Evolutionary conservation across 768 basidiomycete species (phyloP).

Genomic region (Tylopilus sp.): DNA sequence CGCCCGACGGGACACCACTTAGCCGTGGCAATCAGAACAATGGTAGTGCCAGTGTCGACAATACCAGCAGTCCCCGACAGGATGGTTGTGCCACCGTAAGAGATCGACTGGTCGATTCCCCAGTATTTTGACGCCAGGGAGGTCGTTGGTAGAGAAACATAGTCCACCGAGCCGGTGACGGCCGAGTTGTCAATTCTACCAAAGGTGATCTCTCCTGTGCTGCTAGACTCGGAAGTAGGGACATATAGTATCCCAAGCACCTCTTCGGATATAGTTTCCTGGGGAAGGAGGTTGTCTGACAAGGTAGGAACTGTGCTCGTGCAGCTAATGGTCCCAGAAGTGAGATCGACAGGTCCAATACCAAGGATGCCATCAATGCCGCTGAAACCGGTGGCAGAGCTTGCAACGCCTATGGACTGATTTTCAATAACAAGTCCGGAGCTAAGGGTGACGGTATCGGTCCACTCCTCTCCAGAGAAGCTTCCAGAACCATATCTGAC

Average conservation of each 20-base stretch:
- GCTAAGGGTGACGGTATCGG: background rate
- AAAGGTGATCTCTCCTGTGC: conserved; percentile 28
- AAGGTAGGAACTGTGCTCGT: conserved; percentile 29
- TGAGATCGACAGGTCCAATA: conserved; percentile 6
- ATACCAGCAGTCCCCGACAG: conserved; percentile 28
- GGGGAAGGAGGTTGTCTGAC: conserved; percentile 30
- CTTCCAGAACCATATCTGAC: background rate
- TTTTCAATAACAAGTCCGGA: background rate
- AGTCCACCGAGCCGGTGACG: background rate
- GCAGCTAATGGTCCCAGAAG: conserved; percentile 18
- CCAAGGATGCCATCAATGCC: background rate
- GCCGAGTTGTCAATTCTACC: conserved; percentile 16
- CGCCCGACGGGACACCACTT: too few relatives aligned
- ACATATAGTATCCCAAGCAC: conserved; percentile 31
- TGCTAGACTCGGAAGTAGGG: too few relatives aligned
- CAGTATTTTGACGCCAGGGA: conserved; percentile 27
- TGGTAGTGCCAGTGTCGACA: conserved; percentile 32
- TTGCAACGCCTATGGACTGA: background rate
- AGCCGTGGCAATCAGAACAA: conserved; percentile 15
- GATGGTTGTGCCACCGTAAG: conserved; percentile 23
- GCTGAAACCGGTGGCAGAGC: background rate
- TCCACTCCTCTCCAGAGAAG: background rate
- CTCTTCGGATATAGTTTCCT: conserved; percentile 23
- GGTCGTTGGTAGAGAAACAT: conserved; percentile 22
- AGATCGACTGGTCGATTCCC: conserved; percentile 34